Conservation (phyloP, 106 monocot species). For the Apostasia shenzhenica region DNA sequence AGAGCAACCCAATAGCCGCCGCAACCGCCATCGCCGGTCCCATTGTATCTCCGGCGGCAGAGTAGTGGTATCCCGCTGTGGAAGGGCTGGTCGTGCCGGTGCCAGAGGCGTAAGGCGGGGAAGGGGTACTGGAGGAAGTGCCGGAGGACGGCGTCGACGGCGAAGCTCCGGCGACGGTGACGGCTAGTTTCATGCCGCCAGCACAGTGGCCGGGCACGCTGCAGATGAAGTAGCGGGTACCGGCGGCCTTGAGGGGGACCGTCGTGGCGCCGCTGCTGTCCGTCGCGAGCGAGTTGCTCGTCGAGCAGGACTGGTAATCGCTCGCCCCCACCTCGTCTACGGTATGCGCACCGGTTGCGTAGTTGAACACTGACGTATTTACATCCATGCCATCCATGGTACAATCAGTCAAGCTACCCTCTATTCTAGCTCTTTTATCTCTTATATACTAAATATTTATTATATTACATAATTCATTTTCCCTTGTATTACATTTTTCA, state of each 20-base stretch:
- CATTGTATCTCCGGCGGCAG: neutral
- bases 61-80: neutral
- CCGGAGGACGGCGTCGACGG: constrained; percentile 1
- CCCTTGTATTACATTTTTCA: neutral
- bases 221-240: constrained; percentile 47
- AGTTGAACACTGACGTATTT: constrained; percentile 37
- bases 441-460: too few relatives aligned
- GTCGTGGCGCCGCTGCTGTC: constrained; percentile 33
- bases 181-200: constrained; percentile 50
- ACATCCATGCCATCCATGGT: neutral
- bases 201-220: constrained; percentile 38
- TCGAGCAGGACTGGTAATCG: constrained; percentile 39
- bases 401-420: too few relatives aligned
- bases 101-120: neutral
- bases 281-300: constrained; percentile 21
- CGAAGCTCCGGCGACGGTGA: constrained; percentile 16
- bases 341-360: constrained; percentile 19
- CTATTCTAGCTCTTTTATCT: too few relatives aligned
- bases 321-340: constrained; percentile 35
- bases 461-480: neutral
- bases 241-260: constrained; percentile 28
- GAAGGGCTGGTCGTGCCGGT: neutral
- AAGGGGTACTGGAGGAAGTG: constrained; percentile 7
- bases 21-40: neutral
- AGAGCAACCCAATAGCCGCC: neutral